Conservation (phyloP, 306 rosid species). For the Vicia sativa region DNA sequence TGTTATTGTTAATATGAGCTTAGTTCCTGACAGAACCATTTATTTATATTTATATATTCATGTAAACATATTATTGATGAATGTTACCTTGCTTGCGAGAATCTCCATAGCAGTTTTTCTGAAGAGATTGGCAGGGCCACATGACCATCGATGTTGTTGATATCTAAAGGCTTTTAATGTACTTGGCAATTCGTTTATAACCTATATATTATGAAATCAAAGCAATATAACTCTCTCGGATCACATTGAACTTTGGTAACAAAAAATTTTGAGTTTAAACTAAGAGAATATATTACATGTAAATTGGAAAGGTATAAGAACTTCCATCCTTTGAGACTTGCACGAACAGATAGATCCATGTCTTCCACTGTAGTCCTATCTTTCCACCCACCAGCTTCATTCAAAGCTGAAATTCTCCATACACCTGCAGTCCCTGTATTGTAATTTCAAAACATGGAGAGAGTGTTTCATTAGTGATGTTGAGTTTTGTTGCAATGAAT, state of each 20-base stretch:
- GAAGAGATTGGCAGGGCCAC: constrained; percentile 96
- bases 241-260: background rate
- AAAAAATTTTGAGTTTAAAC: background rate
- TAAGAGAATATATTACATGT: constrained; percentile 37
- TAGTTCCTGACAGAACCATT: too few relatives aligned
- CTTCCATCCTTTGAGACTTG: constrained; percentile 93
- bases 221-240: background rate
- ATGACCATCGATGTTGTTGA: constrained; percentile 94
- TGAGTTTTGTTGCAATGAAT: too few relatives aligned
- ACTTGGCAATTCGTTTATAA: constrained; percentile 84
- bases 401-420: constrained; percentile 83
- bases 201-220: constrained; percentile 41
- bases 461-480: too few relatives aligned
- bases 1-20: too few relatives aligned
- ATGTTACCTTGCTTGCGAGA: constrained; percentile 60
- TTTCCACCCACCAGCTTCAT: constrained; percentile 96
- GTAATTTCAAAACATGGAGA: background rate
- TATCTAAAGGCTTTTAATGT: constrained; percentile 86
- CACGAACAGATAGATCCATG: constrained; percentile 88
- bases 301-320: constrained; percentile 64
- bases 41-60: too few relatives aligned
- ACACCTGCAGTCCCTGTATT: constrained; percentile 86
- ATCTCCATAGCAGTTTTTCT: constrained; percentile 75
- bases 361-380: constrained; percentile 69
- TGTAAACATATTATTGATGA: too few relatives aligned